Base-by-base conservation (phyloP, 2,329 filamentous ascomycete species). In the Emmonsiellopsis sp. region DNA sequence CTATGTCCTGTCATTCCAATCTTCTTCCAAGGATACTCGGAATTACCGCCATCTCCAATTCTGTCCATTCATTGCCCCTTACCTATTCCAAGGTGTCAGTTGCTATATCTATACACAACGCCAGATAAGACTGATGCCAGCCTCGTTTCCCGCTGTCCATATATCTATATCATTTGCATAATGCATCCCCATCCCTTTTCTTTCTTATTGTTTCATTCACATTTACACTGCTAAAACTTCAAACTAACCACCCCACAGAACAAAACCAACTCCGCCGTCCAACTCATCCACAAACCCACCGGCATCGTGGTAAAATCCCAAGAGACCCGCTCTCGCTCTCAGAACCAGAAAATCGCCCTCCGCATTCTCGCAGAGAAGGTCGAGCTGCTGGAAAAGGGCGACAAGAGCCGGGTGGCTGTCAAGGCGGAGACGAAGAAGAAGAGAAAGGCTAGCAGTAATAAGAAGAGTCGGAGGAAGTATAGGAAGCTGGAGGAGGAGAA, bases 251-350 rank as follows among this genome's bases (percentile, higher is more conserved):
- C 59, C 9, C 16, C 7, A 16, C 44, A 76, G 86, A 98, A 98
- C 73, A 98, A 98, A 82, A 98, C 93, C 30, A 90, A 85, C 59
- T 96, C 89, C 0, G 92, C 92, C 38, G 92, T 96, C 2, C 93
- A 98, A 68, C 78, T 98, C 37, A 93, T 86, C 61, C 93, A 98
- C 70, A 73, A 87, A 13, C 89, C 92, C 5, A 95, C 91, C 0
- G 92, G 92, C 57, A 83, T 96, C 51, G 91, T 97, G 11, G 82
- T 98, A 58, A 98, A 98, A 73, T 92, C 83, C 53, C 93, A 98
- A 72, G 89, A 86, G 16, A 97, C 93, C 7, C 84, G 93, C 47
- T 94, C 88, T 1, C 83, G 89, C 15, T 81, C 81, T 54, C 87
- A 95, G 71, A 98, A 98, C 68, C 82, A 91, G 58, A 91, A 87